phyloP scores from a whole-genome alignment of 2,329 filamentous ascomycete species.

The Sporothrix pseudoabietina region DNA sequence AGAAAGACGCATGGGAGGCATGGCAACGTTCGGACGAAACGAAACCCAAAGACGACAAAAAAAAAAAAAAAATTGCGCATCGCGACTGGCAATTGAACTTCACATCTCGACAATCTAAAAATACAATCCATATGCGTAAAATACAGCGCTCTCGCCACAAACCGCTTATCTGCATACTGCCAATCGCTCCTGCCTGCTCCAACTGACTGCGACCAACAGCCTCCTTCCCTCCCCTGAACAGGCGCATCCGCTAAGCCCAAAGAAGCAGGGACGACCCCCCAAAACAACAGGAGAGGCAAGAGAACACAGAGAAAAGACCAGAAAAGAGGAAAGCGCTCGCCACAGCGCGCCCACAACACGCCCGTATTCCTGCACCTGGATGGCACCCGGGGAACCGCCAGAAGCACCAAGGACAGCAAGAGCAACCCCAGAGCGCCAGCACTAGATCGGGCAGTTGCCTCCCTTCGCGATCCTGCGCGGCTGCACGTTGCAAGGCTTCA shows the following conservation, averaged over 20 bases:
- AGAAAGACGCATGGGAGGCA: background rate
- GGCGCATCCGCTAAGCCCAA: conserved; percentile 27
- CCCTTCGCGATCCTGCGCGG: background rate
- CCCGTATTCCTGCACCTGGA: conserved; percentile 15
- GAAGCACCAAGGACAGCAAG: background rate
- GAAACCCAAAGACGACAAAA: background rate
- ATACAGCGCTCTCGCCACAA: background rate
- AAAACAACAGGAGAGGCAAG: background rate
- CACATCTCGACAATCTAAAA: background rate
- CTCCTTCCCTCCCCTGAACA: conserved; percentile 17
- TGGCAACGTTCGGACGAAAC: conserved; percentile 2
- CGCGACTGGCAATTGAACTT: background rate
- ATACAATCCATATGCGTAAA: background rate
- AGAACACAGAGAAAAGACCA: background rate
- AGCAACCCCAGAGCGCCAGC: background rate
- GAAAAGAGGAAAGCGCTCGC: background rate
- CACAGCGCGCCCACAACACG: background rate
- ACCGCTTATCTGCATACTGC: conserved; percentile 18
- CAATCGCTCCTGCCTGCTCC: background rate
- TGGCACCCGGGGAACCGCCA: background rate
- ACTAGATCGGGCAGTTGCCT: background rate
- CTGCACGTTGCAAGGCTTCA: conserved; percentile 9
- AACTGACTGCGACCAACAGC: background rate
- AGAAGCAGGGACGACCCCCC: conserved; percentile 23
- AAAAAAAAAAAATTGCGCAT: background rate